Percentiles rank a stretch among this genome's conserved stretches.
Conservation (phyloP, 2,329 filamentous ascomycete species). For the Orbilia javanica region DNA sequence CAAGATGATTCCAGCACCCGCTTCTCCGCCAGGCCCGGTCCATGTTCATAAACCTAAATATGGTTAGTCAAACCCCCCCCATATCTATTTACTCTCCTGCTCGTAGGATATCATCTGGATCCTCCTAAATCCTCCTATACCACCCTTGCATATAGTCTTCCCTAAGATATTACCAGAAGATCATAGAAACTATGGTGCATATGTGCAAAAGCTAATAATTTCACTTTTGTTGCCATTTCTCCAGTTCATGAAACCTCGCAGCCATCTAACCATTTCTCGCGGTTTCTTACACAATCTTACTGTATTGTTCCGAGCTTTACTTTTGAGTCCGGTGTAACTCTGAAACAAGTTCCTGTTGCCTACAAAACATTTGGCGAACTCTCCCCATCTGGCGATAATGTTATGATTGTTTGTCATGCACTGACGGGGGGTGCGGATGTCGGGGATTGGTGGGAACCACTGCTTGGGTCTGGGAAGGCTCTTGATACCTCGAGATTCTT, state of each 20-base stretch:
- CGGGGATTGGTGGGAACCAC: slow-evolving; percentile 87
- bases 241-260: slow-evolving; percentile 68
- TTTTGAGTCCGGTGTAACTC: slow-evolving; percentile 88
- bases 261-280: slow-evolving; percentile 90
- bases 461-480: slow-evolving; percentile 80
- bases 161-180: no score
- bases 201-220: not conserved
- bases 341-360: slow-evolving; percentile 80
- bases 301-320: slow-evolving; percentile 89
- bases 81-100: not conserved
- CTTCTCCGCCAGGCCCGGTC: slow-evolving; percentile 28
- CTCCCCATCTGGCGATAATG: slow-evolving; percentile 73
- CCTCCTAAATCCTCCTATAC: not conserved
- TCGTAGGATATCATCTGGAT: not conserved
- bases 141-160: not conserved
- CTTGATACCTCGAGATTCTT: slow-evolving; percentile 88
- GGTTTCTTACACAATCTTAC: slow-evolving; percentile 87
- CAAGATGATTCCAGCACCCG: slow-evolving; percentile 11
- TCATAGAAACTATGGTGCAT: no score
- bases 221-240: not conserved
- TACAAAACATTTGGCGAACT: slow-evolving; percentile 76
- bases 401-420: slow-evolving; percentile 84
- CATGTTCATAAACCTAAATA: slow-evolving; percentile 38
- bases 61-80: slow-evolving; percentile 18
- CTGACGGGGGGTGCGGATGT: slow-evolving; percentile 88